Conservation (phyloP, 225 moss, liverwort and hornwort species). For the Sphagnum contortum region DNA sequence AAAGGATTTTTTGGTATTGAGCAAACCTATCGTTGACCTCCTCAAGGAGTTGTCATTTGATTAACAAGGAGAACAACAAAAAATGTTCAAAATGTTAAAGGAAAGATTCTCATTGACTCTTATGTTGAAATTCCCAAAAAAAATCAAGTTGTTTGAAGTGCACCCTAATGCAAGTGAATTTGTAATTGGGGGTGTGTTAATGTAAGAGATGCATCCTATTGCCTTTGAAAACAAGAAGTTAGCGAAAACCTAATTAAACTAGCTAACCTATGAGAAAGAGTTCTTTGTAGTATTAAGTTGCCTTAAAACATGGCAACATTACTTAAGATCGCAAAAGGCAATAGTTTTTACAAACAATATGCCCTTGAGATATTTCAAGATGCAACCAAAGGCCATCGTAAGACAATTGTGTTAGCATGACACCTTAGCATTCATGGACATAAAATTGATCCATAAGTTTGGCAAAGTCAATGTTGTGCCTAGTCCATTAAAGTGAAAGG, state of each 20-base stretch:
- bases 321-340: too few species aligned
- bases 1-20: too few species aligned
- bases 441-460: neutral
- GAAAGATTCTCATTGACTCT: neutral
- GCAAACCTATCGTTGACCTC: neutral
- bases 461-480: slow-evolving; percentile 4
- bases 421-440: neutral
- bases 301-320: too few species aligned
- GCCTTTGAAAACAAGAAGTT: neutral
- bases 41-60: neutral
- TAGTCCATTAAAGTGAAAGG: neutral
- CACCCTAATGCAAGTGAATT: too few species aligned
- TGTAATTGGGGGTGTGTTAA: too few species aligned
- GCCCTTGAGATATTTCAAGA: slow-evolving; percentile 1
- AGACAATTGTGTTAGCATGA: slow-evolving; percentile 7
- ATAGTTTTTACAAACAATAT: neutral
- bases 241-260: too few species aligned
- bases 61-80: neutral
- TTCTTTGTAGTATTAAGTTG: too few species aligned
- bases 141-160: too few species aligned
- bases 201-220: neutral
- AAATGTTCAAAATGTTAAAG: neutral
- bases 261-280: too few species aligned
- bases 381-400: neutral
- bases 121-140: too few species aligned